Evolutionary conservation across 2,329 filamentous ascomycete genomes (phyloP).

Genomic region (Trichoderma atroviride): DNA sequence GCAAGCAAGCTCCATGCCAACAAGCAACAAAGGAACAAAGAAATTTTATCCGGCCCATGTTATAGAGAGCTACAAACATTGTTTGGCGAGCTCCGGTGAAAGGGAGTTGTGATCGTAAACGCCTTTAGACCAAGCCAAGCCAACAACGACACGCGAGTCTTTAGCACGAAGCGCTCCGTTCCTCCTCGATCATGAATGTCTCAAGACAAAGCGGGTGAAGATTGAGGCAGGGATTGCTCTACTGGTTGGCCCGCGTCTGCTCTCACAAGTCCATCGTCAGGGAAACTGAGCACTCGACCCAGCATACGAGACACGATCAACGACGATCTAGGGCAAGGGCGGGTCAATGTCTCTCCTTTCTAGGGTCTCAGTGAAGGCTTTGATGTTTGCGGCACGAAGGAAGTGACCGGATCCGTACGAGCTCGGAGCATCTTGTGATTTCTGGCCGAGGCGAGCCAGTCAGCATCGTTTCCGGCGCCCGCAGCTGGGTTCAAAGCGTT

Average conservation of each 20-base stretch:
- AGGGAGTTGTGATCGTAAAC: not conserved
- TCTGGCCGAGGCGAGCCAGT: constrained; percentile 17
- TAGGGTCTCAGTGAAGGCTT: not conserved
- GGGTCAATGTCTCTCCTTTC: constrained; percentile 23
- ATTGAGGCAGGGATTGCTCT: constrained; percentile 17
- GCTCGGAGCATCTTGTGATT: not conserved
- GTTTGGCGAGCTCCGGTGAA: not conserved
- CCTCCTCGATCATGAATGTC: constrained; percentile 13
- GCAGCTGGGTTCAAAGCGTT: not conserved
- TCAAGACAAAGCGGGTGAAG: not conserved
- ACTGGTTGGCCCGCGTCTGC: constrained; percentile 1
- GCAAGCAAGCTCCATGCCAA: not conserved
- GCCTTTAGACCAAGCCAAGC: not conserved
- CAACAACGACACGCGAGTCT: not conserved
- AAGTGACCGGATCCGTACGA: constrained; percentile 5
- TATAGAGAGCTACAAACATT: not conserved
- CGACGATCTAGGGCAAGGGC: constrained; percentile 28
- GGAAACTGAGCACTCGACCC: constrained; percentile 27
- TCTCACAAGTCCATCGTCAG: constrained; percentile 13
- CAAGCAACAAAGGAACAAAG: not conserved
- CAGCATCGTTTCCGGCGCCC: constrained; percentile 16
- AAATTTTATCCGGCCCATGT: not conserved
- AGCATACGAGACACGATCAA: constrained; percentile 33
- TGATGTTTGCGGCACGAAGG: constrained; percentile 14
- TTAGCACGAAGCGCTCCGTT: constrained; percentile 2